These are phyloP conservation scores for Penicillium sp. DNA, from an alignment of 2,329 filamentous ascomycete genomes.

Conservation along the genomic window DNA sequence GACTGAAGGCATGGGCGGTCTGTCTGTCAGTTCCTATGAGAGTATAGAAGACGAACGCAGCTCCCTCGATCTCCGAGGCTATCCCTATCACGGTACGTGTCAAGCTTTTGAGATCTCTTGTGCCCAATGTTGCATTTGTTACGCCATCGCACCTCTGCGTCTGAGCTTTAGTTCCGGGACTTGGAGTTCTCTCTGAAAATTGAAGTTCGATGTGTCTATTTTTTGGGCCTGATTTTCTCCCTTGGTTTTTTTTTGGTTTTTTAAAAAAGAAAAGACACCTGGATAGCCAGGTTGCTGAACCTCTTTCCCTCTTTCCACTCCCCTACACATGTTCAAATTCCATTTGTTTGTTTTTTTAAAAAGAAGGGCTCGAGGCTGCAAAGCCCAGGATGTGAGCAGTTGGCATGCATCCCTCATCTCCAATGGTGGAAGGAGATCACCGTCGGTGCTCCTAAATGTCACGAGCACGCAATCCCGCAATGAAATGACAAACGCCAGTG, in stretches of 20 bases:
- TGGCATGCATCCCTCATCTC: neutral
- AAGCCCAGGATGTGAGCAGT: neutral
- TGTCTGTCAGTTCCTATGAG: conserved; percentile 45
- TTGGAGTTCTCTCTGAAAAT: conserved; percentile 4
- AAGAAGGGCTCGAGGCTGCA: neutral
- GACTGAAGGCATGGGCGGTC: conserved; percentile 42
- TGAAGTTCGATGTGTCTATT: conserved; percentile 2
- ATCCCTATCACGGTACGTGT: conserved; percentile 43
- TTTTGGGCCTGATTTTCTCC: too few relatives aligned
- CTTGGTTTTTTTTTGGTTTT: too few relatives aligned
- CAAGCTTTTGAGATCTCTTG: conserved; percentile 13
- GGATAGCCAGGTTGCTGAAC: neutral
- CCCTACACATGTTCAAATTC: neutral
- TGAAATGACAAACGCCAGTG: conserved; percentile 33
- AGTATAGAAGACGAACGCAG: conserved; percentile 43
- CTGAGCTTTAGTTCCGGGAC: conserved; percentile 4
- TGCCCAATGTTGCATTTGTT: conserved; percentile 34
- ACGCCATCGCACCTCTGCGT: conserved; percentile 31
- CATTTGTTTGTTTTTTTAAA: neutral
- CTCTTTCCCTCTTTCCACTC: neutral
- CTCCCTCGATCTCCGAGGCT: conserved; percentile 40
- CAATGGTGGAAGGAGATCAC: conserved; percentile 21
- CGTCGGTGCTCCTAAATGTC: conserved; percentile 14
- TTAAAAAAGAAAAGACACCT: neutral
- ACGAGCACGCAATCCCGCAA: conserved; percentile 40